Evolutionary conservation across 139 green algal species (phyloP), one percentile per base, ranked within the genome.

Genomic region (Chlamydomonas incerta): DNA sequence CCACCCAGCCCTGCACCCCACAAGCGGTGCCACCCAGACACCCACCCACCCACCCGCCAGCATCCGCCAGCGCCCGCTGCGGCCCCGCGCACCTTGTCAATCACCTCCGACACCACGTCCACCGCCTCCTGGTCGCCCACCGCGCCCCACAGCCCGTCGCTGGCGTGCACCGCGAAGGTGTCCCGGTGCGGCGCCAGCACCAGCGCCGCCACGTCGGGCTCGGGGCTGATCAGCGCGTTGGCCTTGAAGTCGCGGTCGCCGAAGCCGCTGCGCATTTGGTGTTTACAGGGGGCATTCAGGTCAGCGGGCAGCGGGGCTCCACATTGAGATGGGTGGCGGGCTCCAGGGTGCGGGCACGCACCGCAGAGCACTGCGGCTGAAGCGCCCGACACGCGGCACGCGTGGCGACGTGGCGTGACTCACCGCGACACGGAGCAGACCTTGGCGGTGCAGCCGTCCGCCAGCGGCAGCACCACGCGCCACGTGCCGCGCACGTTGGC

Each of bases 191-290:
- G 71, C 34, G 55, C 60, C 55, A 91, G 84, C 67, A 80, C 69
- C 62, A 87, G 26, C 8, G 84, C 76, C 5, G 81, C 90, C 55
- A 96, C 85, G 23, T 97, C 94, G 0, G 94, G 94, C 35, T 93
- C 89, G 6, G 92, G 85, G 28, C 87, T 95, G 57, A 97, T 90
- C 55, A 94, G 88, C 23, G 87, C 65, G 18, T 58, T 31, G 76
- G 95, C 90, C 88, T 96, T 96, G 90, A 96, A 96, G 67, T 95
- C 92, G 0, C 93, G 85, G 75, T 96, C 94, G n/a, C 93, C 93
- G 55, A 96, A 79, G 20, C 91, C 93, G 63, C 92, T 90, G 37
- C 68, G 15, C 17, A n/a, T n/a, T n/a, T n/a, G n/a, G n/a, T n/a
- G n/a, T n/a, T n/a, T n/a, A n/a, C n/a, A n/a, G n/a, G n/a, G n/a